Conservation (phyloP, 2,329 filamentous ascomycete genomes). For the Teratosphaeriaceae sp. region DNA sequence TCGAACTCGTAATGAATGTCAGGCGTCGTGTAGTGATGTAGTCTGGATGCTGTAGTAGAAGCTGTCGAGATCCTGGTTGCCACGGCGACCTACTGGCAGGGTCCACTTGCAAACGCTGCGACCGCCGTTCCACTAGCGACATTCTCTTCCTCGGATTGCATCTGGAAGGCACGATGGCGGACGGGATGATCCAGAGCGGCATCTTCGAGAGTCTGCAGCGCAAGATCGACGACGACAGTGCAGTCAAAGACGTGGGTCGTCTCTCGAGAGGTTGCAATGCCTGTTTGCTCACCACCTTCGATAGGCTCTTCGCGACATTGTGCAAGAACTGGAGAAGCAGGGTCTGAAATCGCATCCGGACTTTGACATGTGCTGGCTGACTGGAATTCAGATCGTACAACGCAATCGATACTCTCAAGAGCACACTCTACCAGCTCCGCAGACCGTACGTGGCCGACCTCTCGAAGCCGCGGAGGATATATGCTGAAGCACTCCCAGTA, state of each 20-base stretch:
- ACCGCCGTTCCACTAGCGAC: too few species aligned
- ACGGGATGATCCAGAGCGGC: slow-evolving; percentile 34
- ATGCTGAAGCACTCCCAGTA: slow-evolving; percentile 50
- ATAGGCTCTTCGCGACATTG: slow-evolving; percentile 68
- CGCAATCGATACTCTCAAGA: slow-evolving; percentile 76
- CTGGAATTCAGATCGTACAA: slow-evolving; percentile 55
- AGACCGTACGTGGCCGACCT: slow-evolving; percentile 43
- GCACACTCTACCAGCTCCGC: slow-evolving; percentile 78
- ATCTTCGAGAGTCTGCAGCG: slow-evolving; percentile 81
- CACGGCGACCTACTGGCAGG: too few species aligned
- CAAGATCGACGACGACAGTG: slow-evolving; percentile 82
- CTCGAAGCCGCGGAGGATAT: neutral
- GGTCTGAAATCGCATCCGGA: slow-evolving; percentile 31
- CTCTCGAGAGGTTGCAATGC: neutral
- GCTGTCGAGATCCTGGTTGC: too few species aligned
- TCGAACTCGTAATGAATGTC: too few species aligned
- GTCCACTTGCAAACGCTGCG: too few species aligned
- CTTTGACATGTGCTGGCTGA: slow-evolving; percentile 7
- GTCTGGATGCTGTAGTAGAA: too few species aligned
- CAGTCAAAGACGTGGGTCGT: slow-evolving; percentile 61
- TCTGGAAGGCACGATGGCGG: slow-evolving; percentile 12
- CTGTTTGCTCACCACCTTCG: slow-evolving; percentile 11
- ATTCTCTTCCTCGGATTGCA: too few species aligned
- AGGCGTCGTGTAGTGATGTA: too few species aligned
- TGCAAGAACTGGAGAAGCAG: slow-evolving; percentile 75